These are phyloP conservation scores for Phytophthora crassamura DNA, from an alignment of 352 stramenopile genomes.

Conservation along the genomic window DNA sequence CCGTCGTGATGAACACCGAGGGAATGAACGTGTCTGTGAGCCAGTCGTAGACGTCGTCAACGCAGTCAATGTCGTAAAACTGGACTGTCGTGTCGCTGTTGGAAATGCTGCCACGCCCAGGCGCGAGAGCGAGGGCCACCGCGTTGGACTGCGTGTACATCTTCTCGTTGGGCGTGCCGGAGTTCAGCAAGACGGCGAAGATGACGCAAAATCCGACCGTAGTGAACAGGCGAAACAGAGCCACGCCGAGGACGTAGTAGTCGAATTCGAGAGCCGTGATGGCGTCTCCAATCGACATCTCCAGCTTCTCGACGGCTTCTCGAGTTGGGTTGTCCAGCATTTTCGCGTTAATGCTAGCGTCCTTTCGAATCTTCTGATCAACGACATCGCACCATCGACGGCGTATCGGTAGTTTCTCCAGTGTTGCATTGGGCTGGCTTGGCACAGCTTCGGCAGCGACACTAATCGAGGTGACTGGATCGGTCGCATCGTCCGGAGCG, in stretches of 20 bases:
- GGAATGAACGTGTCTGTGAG: conserved; percentile 44
- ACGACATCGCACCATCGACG: too few relatives aligned
- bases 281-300: conserved; percentile 1
- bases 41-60: conserved; percentile 46
- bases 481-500: too few relatives aligned
- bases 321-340: too few relatives aligned
- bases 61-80: conserved; percentile 42
- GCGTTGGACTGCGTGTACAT: conserved; percentile 22
- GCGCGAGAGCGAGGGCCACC: conserved; percentile 30
- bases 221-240: background rate
- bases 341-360: too few relatives aligned
- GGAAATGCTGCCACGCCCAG: conserved; percentile 40
- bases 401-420: too few relatives aligned
- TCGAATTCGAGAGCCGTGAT: conserved; percentile 4
- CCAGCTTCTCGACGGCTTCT: background rate
- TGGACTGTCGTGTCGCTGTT: conserved; percentile 44
- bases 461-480: too few relatives aligned
- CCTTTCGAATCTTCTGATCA: too few relatives aligned
- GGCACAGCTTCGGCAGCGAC: too few relatives aligned
- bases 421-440: too few relatives aligned
- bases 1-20: conserved; percentile 42
- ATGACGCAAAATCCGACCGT: conserved; percentile 27
- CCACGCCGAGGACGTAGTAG: background rate
- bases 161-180: conserved; percentile 6
- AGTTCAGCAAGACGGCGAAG: conserved; percentile 35